Percentiles rank a stretch among this genome's conserved stretches.
These are phyloP conservation scores for Trapa incisa DNA, from an alignment of 345 rosid genomes.

Conservation along the genomic window DNA sequence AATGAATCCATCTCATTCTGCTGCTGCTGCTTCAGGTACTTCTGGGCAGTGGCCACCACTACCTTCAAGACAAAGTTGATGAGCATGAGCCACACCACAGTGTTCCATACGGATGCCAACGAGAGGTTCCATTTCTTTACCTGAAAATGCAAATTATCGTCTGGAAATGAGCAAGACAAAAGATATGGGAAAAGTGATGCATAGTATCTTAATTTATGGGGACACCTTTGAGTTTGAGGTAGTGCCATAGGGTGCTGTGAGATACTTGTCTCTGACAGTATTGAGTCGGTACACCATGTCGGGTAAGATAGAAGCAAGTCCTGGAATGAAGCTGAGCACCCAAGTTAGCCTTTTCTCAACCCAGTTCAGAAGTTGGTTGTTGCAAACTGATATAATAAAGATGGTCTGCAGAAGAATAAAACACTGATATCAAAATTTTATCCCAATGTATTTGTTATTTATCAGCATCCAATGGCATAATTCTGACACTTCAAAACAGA, in stretches of 20 bases:
- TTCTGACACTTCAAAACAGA: not conserved
- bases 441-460: not conserved
- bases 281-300: constrained; percentile 45
- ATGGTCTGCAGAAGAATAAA: constrained; percentile 44
- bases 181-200: not conserved
- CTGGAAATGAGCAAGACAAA: not conserved
- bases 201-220: not conserved
- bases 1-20: constrained; percentile 41
- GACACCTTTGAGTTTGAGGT: constrained; percentile 45
- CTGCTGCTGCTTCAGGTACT: constrained; percentile 59
- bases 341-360: constrained; percentile 78
- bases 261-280: constrained; percentile 45
- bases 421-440: not conserved
- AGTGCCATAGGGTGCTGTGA: constrained; percentile 35
- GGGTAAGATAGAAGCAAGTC: constrained; percentile 49
- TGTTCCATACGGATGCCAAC: constrained; percentile 65
- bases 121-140: constrained; percentile 71
- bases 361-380: constrained; percentile 86
- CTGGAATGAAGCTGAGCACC: constrained; percentile 69
- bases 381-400: constrained; percentile 78
- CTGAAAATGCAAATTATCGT: constrained; percentile 14
- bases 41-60: constrained; percentile 69
- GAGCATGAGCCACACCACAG: constrained; percentile 85
- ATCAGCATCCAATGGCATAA: not conserved
- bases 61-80: constrained; percentile 65